A percentile compares a stretch with the other conserved stretches of the same genome.
These are phyloP conservation scores for Penicillium verhagenii DNA, from an alignment of 495 filamentous ascomycete genomes.

Conservation along the genomic window DNA sequence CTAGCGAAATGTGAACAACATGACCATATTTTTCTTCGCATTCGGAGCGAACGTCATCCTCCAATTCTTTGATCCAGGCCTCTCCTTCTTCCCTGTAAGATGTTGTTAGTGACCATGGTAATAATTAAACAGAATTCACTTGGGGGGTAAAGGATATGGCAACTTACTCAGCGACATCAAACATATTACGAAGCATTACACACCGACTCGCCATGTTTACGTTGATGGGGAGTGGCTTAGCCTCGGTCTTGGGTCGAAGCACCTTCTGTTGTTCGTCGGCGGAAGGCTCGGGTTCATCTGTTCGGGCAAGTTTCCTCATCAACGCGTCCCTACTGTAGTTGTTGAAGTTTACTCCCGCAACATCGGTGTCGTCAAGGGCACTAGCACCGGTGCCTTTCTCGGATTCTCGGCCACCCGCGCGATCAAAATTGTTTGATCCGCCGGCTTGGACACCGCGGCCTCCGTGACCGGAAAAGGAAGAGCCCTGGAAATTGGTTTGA, in stretches of 20 bases:
- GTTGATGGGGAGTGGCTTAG: constrained; percentile 77
- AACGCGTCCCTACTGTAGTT: constrained; percentile 96
- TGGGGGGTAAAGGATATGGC: background rate
- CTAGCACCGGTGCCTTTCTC: constrained; percentile 90
- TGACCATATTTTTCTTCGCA: constrained; percentile 96
- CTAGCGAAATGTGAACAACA: constrained; percentile 95
- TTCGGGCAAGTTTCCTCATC: constrained; percentile 96
- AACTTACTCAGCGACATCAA: constrained; percentile 85
- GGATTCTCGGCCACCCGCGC: constrained; percentile 84
- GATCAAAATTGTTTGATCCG: constrained; percentile 80
- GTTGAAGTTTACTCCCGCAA: constrained; percentile 98
- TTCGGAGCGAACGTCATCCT: constrained; percentile 90
- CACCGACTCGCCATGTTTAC: constrained; percentile 93
- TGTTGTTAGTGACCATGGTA: constrained; percentile 39
- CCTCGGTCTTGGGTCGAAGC: constrained; percentile 75
- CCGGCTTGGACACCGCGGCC: constrained; percentile 86
- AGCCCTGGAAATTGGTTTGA: constrained; percentile 84
- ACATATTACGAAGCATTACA: constrained; percentile 94
- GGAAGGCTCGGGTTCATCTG: constrained; percentile 74
- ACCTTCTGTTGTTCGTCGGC: constrained; percentile 67
- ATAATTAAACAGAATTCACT: too few species aligned
- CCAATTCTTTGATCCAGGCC: constrained; percentile 86
- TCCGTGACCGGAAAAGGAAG: constrained; percentile 87
- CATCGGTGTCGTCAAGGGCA: constrained; percentile 96
- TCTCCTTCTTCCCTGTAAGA: constrained; percentile 76